These are phyloP conservation scores for Mercurialis annua DNA, from an alignment of 345 rosid species.

Conservation along the genomic window DNA sequence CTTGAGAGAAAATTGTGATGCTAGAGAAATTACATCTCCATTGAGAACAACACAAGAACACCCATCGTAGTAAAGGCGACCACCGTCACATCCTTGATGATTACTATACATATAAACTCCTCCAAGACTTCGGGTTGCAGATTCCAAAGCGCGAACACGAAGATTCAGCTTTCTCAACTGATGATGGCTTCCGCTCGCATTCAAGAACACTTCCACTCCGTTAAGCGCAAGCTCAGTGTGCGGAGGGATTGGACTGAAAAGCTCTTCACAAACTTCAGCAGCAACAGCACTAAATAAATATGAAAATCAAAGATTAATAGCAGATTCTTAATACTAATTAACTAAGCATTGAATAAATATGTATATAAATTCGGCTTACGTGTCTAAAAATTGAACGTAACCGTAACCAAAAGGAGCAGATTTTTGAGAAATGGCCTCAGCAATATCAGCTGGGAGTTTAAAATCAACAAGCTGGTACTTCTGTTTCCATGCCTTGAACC, in stretches of 20 bases:
- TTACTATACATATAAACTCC: conserved; percentile 97
- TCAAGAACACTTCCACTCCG: conserved; percentile 93
- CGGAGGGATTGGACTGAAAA: conserved; percentile 71
- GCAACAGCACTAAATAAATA: conserved; percentile 77
- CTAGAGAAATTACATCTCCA: conserved; percentile 79
- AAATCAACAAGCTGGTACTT: conserved; percentile 65
- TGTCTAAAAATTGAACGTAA: conserved; percentile 73
- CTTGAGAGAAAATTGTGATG: conserved; percentile 83
- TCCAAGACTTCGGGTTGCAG: conserved; percentile 83
- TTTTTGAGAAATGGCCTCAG: conserved; percentile 67
- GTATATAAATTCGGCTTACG: conserved; percentile 43
- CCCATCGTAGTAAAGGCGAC: conserved; percentile 89
- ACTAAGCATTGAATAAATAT: no score
- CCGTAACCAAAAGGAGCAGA: conserved; percentile 89
- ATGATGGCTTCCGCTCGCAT: conserved; percentile 97
- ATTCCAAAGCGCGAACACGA: conserved; percentile 68
- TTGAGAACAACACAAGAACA: conserved; percentile 77
- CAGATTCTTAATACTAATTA: no score
- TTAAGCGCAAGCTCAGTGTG: conserved; percentile 90
- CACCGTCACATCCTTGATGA: conserved; percentile 97
- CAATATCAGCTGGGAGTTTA: conserved; percentile 63
- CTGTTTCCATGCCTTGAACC: conserved; percentile 93
- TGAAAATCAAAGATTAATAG: no score
- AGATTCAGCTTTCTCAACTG: conserved; percentile 82
- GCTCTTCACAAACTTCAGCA: conserved; percentile 89